Evolutionary conservation across 2,329 filamentous ascomycete species (phyloP), one percentile per base, ranked within the genome.

Genomic region (Keithomyces neogunnii): DNA sequence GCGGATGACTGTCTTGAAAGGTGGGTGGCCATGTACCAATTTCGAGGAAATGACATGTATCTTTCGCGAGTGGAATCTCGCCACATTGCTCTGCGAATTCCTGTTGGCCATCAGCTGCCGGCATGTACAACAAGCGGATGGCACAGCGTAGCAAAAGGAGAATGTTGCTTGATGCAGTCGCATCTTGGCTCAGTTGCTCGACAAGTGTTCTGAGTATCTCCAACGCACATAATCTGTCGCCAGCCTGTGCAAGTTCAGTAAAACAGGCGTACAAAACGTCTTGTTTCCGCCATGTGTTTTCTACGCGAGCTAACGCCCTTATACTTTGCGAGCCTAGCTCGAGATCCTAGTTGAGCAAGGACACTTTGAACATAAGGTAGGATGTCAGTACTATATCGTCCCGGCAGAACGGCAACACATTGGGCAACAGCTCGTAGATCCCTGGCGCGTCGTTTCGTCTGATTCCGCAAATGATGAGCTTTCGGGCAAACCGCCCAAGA

Each of bases 191-290:
- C 51, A 62, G 62, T 5, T 53, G 63, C n/a, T 62, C 56, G 2
- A 60, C 57, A 3, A 71, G 56, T 7, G 65, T 63, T 33, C 66
- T 66, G 33, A 73, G 60, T 6, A 69, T 68, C 10, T 59, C 56
- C 29, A 71, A 52, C 0, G 84, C 79, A 55, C 85, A 81, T 0
- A 71, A 55, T 48, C 77, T 82, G 54, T 89, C 80, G 0, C 82
- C 81, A 1, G 72, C 71, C 55, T 81, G 73, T 47, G 90, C 83
- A 3, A 89, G 86, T 64, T 95, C 89, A 31, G 89, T 70, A 28
- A 89, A 80, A 59, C 90, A 96, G 1, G 89, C 87, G 56, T 91
- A 89, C 1, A 96, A 72, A 43, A 89, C 79, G 11, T 82, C 81
- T 26, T 74, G 71, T 2, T 56, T 58, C 32, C 60, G 44, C 51